phyloP scores from a whole-genome alignment of 805 yeast species.

The Starmerella apicola region DNA sequence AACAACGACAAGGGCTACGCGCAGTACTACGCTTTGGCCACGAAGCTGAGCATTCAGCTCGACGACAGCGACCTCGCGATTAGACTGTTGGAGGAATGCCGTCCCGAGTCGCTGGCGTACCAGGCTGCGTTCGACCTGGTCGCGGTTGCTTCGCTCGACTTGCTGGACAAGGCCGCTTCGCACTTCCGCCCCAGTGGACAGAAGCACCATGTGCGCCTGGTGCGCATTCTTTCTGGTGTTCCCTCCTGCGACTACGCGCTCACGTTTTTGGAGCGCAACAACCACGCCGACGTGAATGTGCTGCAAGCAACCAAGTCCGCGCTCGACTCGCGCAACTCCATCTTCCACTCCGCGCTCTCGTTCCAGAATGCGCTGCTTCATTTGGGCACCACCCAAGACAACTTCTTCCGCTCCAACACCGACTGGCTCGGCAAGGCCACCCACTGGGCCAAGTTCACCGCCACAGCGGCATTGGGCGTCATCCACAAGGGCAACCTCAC shows the following conservation, averaged over 20 bases:
- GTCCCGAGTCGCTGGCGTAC: slow-evolving; percentile 51
- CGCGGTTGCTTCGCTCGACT: slow-evolving; percentile 79
- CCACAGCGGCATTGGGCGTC: slow-evolving; percentile 96
- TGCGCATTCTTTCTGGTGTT: slow-evolving; percentile 70
- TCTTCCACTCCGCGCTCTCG: slow-evolving; percentile 91
- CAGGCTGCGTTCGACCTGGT: slow-evolving; percentile 95
- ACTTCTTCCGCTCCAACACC: slow-evolving; percentile 76
- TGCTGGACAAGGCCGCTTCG: slow-evolving; percentile 43
- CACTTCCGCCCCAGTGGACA: slow-evolving; percentile 22
- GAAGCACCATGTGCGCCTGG: slow-evolving; percentile 34
- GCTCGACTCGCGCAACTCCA: slow-evolving; percentile 82
- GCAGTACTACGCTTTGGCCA: slow-evolving; percentile 73
- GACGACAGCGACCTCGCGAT: slow-evolving; percentile 65
- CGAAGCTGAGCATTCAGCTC: slow-evolving; percentile 78
- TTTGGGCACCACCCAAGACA: slow-evolving; percentile 91
- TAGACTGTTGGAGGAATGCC: slow-evolving; percentile 49
- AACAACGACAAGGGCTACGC: slow-evolving; percentile 28
- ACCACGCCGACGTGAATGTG: slow-evolving; percentile 73
- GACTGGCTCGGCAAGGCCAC: slow-evolving; percentile 98
- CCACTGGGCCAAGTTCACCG: slow-evolving; percentile 95
- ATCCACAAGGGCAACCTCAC: slow-evolving; percentile 90
- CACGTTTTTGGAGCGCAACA: slow-evolving; percentile 75
- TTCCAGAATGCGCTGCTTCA: slow-evolving; percentile 90
- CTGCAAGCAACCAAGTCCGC: slow-evolving; percentile 68
- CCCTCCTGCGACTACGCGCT: slow-evolving; percentile 89